Base-by-base conservation (phyloP, 2,329 filamentous ascomycete genomes). In the Pseudogymnoascus sp. region DNA sequence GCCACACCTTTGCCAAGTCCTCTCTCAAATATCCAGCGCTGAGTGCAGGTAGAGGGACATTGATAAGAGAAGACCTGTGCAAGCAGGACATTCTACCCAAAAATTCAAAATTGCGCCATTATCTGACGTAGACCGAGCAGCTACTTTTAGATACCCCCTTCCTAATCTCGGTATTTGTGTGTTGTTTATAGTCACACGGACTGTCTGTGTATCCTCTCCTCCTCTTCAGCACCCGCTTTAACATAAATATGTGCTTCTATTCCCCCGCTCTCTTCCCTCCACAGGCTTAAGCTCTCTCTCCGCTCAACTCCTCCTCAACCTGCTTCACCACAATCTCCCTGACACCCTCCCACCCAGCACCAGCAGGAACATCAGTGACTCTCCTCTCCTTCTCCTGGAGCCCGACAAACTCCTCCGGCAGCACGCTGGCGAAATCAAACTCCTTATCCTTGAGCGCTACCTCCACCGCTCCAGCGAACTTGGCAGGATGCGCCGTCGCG, bases 401-500 rank as follows among this genome's bases (percentile, higher is more conserved):
- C 0, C 89, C 93, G 34, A 88, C 76, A 70, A 97, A 94, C 75
- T 97, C 90, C 62, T 81, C 73, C 0, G 93, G 93, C 60, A 95
- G 79, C 1, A 97, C 88, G 64, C 87, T 83, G 64, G 80, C 74
- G 71, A 96, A 96, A 67, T 84, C 81, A 68, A 95, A 97, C 1
- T 81, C 85, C n/a, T 81, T 73, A 7, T 82, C 82, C 65, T 85
- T 81, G 63, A 97, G 78, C 0, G 93, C 91, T 57, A 88, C 73
- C 67, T 92, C 88, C 1, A 99, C 93, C 0, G 92, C 92, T 32
- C 84, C 84, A 0, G 88, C 86, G 70, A 99, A 99, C 75, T 99
- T 99, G 64, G 93, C 94, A 0, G 94, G 93, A 74, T 99, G 94
- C 2, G 94, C 94, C 1, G 94, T 99, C 1, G 92, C 90, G 2